These are phyloP conservation scores for Fusarium longipes DNA, from an alignment of 2,329 filamentous ascomycete genomes.

Conservation along the genomic window DNA sequence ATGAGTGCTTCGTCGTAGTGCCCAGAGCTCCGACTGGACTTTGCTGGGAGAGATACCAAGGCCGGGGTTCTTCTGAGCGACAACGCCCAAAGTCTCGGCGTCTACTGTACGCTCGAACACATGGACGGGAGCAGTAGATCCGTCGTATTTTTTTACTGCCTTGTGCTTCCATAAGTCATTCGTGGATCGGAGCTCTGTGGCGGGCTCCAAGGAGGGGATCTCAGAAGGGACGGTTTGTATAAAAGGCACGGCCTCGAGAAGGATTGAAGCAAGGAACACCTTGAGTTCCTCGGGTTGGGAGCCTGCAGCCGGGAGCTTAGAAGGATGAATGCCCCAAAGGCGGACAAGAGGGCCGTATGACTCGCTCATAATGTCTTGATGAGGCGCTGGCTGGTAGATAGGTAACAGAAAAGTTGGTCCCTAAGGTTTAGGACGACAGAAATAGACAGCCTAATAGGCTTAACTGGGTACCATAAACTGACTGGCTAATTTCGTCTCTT, in stretches of 20 bases:
- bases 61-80: conserved; percentile 51
- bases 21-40: conserved; percentile 67
- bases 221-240: conserved; percentile 64
- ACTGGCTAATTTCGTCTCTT: no score
- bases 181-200: conserved; percentile 25
- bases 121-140: conserved; percentile 64
- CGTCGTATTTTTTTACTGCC: conserved; percentile 59
- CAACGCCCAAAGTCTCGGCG: conserved; percentile 55
- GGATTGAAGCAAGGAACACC: conserved; percentile 62
- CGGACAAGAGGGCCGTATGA: conserved; percentile 62
- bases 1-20: conserved; percentile 71
- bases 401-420: no score
- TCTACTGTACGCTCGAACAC: conserved; percentile 64
- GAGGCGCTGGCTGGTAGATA: background rate
- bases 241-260: conserved; percentile 70
- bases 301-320: conserved; percentile 59
- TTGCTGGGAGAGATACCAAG: conserved; percentile 37
- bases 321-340: conserved; percentile 62
- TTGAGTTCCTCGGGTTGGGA: conserved; percentile 57
- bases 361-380: conserved; percentile 35
- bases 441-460: no score
- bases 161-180: conserved; percentile 61
- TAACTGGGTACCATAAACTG: no score
- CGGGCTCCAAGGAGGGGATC: conserved; percentile 35
- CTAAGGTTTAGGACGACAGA: no score